Percentiles rank a stretch among this genome's conserved stretches.
Evolutionary conservation across 495 filamentous ascomycete genomes (phyloP).

Genomic region (Friedmanniomyces endolithicus): DNA sequence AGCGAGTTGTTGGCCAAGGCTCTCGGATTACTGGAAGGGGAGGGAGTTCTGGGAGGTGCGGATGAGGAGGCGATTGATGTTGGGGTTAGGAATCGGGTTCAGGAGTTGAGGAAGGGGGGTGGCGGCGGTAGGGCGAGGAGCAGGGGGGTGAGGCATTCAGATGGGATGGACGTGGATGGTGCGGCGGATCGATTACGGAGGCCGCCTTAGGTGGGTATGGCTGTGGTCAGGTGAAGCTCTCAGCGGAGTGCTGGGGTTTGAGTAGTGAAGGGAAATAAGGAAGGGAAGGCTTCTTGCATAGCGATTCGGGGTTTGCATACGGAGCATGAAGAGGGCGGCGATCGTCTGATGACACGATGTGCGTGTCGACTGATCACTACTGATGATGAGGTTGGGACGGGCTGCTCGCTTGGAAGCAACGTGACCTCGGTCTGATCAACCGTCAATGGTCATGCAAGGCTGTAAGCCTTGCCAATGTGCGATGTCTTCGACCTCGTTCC

Average conservation of each 20-base stretch:
- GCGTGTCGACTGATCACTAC: no score
- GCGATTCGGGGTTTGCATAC: no score
- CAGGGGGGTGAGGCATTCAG: slow-evolving; percentile 1
- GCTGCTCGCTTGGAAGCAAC: no score
- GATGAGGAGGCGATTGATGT: slow-evolving; percentile 24
- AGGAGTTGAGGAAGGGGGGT: slow-evolving; percentile 7
- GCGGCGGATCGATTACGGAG: neutral
- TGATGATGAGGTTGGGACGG: no score
- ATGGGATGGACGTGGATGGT: slow-evolving; percentile 15
- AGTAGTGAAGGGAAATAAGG: neutral
- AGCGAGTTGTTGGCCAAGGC: slow-evolving; percentile 31
- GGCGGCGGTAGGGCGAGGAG: slow-evolving; percentile 5
- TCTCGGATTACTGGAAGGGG: slow-evolving; percentile 25
- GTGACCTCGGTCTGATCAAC: no score
- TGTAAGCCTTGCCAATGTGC: no score
- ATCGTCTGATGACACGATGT: no score
- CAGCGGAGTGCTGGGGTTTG: neutral
- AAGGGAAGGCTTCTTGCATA: no score
- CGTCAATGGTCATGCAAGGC: no score
- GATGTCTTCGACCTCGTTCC: no score
- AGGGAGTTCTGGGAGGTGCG: slow-evolving; percentile 19
- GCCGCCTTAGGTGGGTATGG: neutral
- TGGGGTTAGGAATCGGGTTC: slow-evolving; percentile 3
- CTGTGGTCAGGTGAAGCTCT: neutral
- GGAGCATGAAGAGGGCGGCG: no score